Evolutionary conservation across 2,329 filamentous ascomycete species (phyloP), one percentile per base, ranked within the genome.

Genomic region (Zarea fungicola): DNA sequence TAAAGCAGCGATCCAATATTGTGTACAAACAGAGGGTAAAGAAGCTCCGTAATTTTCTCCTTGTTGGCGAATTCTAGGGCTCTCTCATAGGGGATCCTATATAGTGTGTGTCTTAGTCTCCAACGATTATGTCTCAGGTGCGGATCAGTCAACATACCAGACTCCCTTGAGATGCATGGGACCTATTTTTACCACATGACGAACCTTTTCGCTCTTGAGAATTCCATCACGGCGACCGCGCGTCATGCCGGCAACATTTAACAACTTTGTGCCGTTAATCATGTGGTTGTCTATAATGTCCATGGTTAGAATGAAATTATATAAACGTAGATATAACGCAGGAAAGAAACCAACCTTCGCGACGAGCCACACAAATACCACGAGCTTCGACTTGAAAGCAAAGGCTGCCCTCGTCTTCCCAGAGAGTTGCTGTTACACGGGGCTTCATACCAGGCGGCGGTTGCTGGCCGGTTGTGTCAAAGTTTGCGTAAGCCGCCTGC

Each of bases 1-100:
- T 96, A 97, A 42, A 97, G 79, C 55, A 97, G 76, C 50, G 89
- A 87, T 52, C 89, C 89, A 64, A 97, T 97, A 69, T 97, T 95
- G 69, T 97, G 91, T 32, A 97, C 93, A 65, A 99, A 99, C 42
- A 99, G 76, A 45, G 93, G 93, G 67, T 97, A 99, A 48, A 97
- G 73, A 41, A 91, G 74, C 69, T 97, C 92, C 0, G 93, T 97
- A 55, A 97, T 99, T 73, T 97, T 97, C 70, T 99, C 93, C 77
- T 96, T 97, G 74, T 99, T 99, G 56, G 93, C 93, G 65, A 99
- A 97, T 61, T 97, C 93, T 47, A 99, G 74, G n/a, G 93, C 93
- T 56, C 93, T 85, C 59, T 97, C 93, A 60, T 95, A 97, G 2
- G 93, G 93, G 61, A 99, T 99, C 91, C 91, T 96, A 58, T 16